Percentiles rank a stretch among this genome's conserved stretches.
Conservation (phyloP, 1,284 basidiomycete species). For the Paramarasmius palmivorus region DNA sequence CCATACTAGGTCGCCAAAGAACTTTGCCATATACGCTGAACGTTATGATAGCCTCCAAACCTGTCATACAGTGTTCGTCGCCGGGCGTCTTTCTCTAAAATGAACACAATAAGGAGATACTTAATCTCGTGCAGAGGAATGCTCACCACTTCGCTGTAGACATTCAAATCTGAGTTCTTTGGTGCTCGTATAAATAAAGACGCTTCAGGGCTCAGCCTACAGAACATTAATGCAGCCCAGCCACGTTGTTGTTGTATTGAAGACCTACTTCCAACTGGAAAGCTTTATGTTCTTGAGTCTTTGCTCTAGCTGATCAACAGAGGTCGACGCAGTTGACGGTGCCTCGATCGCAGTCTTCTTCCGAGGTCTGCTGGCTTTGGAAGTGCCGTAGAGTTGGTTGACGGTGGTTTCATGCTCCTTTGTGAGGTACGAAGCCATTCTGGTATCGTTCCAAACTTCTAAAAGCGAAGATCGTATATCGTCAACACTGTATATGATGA, state of each 20-base stretch:
- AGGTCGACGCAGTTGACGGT: conserved; percentile 34
- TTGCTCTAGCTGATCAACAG: conserved; percentile 46
- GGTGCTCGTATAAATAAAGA: conserved; percentile 62
- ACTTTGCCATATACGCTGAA: conserved; percentile 61
- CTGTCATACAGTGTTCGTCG: conserved; percentile 20
- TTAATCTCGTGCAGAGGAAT: conserved; percentile 4
- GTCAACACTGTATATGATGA: conserved; percentile 43
- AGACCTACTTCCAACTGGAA: conserved; percentile 59
- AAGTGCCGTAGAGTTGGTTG: conserved; percentile 44
- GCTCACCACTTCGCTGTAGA: conserved; percentile 46
- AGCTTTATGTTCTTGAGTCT: conserved; percentile 51
- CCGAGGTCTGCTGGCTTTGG: conserved; percentile 29
- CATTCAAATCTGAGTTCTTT: conserved; percentile 67
- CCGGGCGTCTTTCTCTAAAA: conserved; percentile 32
- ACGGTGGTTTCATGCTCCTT: conserved; percentile 54
- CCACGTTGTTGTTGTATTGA: conserved; percentile 1
- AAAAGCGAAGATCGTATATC: conserved; percentile 51
- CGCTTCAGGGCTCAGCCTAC: conserved; percentile 52
- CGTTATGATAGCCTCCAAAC: conserved; percentile 49
- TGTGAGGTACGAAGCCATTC: conserved; percentile 56
- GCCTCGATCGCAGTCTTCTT: conserved; percentile 47
- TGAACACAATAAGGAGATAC: conserved; percentile 9
- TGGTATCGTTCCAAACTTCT: conserved; percentile 53
- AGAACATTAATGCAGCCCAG: conserved; percentile 7
- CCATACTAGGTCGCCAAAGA: conserved; percentile 57